These are phyloP conservation scores for Aphanomyces euteiches DNA, from an alignment of 352 stramenopile species.

Conservation along the genomic window DNA sequence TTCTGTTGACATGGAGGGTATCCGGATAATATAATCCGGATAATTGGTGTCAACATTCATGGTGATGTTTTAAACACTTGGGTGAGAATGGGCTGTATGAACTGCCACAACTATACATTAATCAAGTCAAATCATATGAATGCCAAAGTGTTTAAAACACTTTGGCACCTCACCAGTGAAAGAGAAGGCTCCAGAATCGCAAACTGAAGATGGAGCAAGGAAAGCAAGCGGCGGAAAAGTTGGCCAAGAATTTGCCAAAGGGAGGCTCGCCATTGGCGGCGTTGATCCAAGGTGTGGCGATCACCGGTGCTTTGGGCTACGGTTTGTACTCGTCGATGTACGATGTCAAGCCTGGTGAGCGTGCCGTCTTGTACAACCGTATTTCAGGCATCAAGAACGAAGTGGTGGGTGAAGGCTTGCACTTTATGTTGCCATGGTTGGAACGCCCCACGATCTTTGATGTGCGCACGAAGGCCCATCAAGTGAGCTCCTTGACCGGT, in stretches of 20 bases:
- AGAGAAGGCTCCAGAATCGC: constrained; percentile 8
- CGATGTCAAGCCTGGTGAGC: constrained; percentile 84
- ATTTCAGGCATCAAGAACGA: constrained; percentile 76
- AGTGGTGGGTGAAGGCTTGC: constrained; percentile 90
- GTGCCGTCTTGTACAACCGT: constrained; percentile 87
- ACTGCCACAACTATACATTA: not conserved
- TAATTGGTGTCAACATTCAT: not conserved
- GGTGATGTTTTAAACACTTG: not conserved
- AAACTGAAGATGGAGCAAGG: constrained; percentile 68
- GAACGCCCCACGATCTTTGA: constrained; percentile 96
- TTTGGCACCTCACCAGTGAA: constrained; percentile 7
- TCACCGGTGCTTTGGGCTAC: constrained; percentile 65
- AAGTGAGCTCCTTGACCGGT: constrained; percentile 87
- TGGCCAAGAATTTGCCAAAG: constrained; percentile 77
- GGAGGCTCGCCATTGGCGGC: constrained; percentile 51
- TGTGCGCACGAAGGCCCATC: constrained; percentile 90
- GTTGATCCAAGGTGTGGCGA: constrained; percentile 57
- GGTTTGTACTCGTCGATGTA: constrained; percentile 82
- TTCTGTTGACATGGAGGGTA: no score
- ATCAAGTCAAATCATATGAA: not conserved
- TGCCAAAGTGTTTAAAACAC: not conserved
- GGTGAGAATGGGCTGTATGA: no score
- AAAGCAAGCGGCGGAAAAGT: constrained; percentile 84
- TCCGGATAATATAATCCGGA: not conserved
- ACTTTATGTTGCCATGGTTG: constrained; percentile 97